Conservation (phyloP, 768 basidiomycete species). For the Dioszegia crocea region DNA sequence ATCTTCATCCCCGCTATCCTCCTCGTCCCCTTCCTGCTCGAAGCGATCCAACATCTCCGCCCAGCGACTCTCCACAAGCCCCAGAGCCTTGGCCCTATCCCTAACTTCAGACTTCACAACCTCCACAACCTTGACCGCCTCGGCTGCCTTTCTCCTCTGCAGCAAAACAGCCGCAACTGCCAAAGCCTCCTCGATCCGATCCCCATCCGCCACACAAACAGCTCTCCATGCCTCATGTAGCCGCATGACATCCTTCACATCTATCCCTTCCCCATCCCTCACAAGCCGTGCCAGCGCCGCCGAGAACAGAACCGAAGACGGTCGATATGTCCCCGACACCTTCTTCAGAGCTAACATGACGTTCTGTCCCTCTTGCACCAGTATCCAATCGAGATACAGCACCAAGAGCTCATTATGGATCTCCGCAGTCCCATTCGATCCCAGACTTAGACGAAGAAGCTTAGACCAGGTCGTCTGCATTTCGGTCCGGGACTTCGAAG, state of each 20-base stretch:
- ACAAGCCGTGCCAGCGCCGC: slow-evolving; percentile 19
- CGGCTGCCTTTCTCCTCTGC: slow-evolving; percentile 18
- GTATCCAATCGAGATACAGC: slow-evolving; percentile 12
- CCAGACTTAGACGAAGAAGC: slow-evolving; percentile 1
- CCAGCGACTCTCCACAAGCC: slow-evolving; percentile 20
- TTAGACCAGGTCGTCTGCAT: slow-evolving; percentile 1
- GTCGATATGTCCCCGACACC: slow-evolving; percentile 14
- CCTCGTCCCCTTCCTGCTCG: slow-evolving; percentile 6
- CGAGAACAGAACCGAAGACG: slow-evolving; percentile 14
- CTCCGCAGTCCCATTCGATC: background rate
- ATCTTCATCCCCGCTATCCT: slow-evolving; percentile 1
- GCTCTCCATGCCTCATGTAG: slow-evolving; percentile 30
- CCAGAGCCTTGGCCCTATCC: background rate
- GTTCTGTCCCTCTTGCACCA: background rate
- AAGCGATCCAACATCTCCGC: slow-evolving; percentile 9
- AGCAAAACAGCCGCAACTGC: slow-evolving; percentile 22
- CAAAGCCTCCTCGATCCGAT: slow-evolving; percentile 26
- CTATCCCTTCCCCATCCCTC: background rate
- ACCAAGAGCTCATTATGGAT: slow-evolving; percentile 14
- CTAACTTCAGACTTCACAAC: slow-evolving; percentile 2
- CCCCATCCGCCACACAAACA: slow-evolving; percentile 9
- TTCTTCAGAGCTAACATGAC: background rate
- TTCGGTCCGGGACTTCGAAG: background rate
- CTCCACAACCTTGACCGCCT: slow-evolving; percentile 16
- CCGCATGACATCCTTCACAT: slow-evolving; percentile 11